phyloP scores from a whole-genome alignment of 2,329 filamentous ascomycete species.

The Aspergillus brunneoviolaceus region DNA sequence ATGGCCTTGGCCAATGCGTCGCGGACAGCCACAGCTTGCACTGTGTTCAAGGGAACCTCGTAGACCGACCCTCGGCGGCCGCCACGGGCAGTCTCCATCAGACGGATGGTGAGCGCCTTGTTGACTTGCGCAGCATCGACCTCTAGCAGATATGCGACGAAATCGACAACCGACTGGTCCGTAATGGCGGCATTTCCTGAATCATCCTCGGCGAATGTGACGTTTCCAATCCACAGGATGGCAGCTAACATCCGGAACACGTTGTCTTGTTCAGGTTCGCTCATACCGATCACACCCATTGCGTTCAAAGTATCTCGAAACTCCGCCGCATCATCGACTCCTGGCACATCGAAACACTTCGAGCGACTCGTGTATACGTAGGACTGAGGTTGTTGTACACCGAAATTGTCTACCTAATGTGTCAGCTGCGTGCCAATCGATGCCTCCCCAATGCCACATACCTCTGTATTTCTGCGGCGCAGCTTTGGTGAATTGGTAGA shows the following conservation, averaged over 20 bases:
- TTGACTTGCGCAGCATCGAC: slow-evolving; percentile 77
- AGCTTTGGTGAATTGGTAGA: slow-evolving; percentile 97
- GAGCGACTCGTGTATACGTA: slow-evolving; percentile 93
- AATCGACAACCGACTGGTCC: slow-evolving; percentile 90
- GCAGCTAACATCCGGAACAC: slow-evolving; percentile 94
- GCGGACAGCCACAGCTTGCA: slow-evolving; percentile 81
- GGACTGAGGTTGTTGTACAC: slow-evolving; percentile 85
- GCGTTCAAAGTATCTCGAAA: slow-evolving; percentile 88
- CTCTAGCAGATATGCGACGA: slow-evolving; percentile 89
- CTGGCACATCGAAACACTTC: slow-evolving; percentile 90
- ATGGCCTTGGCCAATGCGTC: slow-evolving; percentile 95
- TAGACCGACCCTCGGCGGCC: slow-evolving; percentile 67
- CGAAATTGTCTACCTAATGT: slow-evolving; percentile 65
- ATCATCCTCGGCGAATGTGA: slow-evolving; percentile 87
- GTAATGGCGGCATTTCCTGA: slow-evolving; percentile 81
- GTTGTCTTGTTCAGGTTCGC: slow-evolving; percentile 85
- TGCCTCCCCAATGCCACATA: slow-evolving; percentile 27
- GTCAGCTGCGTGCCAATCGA: slow-evolving; percentile 11
- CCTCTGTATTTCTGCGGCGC: slow-evolving; percentile 79
- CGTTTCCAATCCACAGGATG: slow-evolving; percentile 91
- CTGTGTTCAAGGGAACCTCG: slow-evolving; percentile 76
- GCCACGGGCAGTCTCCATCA: slow-evolving; percentile 71
- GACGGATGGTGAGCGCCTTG: slow-evolving; percentile 83
- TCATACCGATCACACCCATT: slow-evolving; percentile 90
- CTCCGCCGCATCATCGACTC: slow-evolving; percentile 87